A percentile compares a stretch with the other conserved stretches of the same genome.
These are phyloP conservation scores for Podospora pseudopauciseta DNA, from an alignment of 495 filamentous ascomycete genomes.

Conservation along the genomic window DNA sequence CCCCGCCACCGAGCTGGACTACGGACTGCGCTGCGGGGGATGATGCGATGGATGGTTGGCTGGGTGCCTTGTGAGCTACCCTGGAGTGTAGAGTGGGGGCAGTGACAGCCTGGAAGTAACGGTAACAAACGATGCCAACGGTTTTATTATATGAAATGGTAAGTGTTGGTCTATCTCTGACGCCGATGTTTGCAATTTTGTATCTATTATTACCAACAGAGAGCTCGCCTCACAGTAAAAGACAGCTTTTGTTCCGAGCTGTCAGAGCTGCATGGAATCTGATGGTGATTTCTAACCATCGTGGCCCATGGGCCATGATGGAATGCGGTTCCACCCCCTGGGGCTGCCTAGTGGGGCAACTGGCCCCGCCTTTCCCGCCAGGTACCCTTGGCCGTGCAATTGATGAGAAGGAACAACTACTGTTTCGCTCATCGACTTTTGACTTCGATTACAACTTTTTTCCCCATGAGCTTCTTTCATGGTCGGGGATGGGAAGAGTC, in stretches of 20 bases:
- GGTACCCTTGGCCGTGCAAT: conserved; percentile 8
- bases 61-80: not conserved
- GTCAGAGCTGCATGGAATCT: not conserved
- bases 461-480: not conserved
- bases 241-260: not conserved
- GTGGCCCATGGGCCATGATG: not conserved
- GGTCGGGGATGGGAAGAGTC: not conserved
- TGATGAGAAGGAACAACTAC: not conserved
- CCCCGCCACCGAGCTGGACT: conserved; percentile 20
- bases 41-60: conserved; percentile 19
- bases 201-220: not conserved
- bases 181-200: not conserved
- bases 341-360: not conserved
- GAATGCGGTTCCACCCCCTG: not conserved
- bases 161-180: not conserved
- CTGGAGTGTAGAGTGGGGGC: not conserved
- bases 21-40: conserved; percentile 13
- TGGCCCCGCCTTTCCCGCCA: not conserved
- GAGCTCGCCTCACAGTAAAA: not conserved
- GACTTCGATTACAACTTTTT: not conserved
- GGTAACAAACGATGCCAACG: not conserved
- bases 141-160: not conserved
- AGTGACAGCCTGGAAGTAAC: not conserved
- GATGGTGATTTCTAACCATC: conserved; percentile 14
- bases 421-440: not conserved